These are phyloP conservation scores for Trichosporon ovoides DNA, from an alignment of 1,284 basidiomycete genomes.

Conservation along the genomic window DNA sequence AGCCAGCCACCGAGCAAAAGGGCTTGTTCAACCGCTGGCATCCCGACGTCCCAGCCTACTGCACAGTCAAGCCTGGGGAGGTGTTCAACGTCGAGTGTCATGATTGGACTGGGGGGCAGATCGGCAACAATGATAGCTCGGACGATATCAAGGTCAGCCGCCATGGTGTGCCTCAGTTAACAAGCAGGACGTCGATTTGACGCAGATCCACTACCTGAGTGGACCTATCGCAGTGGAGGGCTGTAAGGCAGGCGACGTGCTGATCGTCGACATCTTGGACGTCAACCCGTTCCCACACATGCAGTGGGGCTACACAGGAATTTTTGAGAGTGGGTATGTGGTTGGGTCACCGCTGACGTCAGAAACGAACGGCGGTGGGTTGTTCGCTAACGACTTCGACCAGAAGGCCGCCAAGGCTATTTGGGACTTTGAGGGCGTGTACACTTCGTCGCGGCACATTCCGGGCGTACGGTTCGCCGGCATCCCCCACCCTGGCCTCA, in stretches of 20 bases:
- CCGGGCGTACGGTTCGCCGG: conserved; percentile 74
- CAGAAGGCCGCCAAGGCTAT: conserved; percentile 69
- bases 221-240: conserved; percentile 70
- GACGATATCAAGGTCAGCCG: conserved; percentile 25
- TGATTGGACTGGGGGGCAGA: conserved; percentile 65
- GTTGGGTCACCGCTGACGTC: neutral
- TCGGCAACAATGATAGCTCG: conserved; percentile 64
- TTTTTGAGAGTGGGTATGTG: conserved; percentile 23
- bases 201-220: conserved; percentile 59
- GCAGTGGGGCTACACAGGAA: conserved; percentile 73
- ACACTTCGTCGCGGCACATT: conserved; percentile 65
- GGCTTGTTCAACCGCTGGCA: conserved; percentile 17
- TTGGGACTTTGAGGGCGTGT: conserved; percentile 68
- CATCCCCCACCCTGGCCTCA: conserved; percentile 67
- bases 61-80: conserved; percentile 43
- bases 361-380: conserved; percentile 16
- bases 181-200: conserved; percentile 12
- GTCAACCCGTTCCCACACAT: conserved; percentile 67
- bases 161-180: conserved; percentile 52
- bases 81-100: conserved; percentile 70
- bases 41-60: conserved; percentile 14
- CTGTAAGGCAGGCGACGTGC: conserved; percentile 67
- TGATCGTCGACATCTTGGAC: conserved; percentile 50
- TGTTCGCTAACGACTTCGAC: conserved; percentile 13
- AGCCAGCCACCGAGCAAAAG: conserved; percentile 8